Evolutionary conservation across 2,329 filamentous ascomycete genomes (phyloP).

Genomic region (Neofusicoccum sp.): DNA sequence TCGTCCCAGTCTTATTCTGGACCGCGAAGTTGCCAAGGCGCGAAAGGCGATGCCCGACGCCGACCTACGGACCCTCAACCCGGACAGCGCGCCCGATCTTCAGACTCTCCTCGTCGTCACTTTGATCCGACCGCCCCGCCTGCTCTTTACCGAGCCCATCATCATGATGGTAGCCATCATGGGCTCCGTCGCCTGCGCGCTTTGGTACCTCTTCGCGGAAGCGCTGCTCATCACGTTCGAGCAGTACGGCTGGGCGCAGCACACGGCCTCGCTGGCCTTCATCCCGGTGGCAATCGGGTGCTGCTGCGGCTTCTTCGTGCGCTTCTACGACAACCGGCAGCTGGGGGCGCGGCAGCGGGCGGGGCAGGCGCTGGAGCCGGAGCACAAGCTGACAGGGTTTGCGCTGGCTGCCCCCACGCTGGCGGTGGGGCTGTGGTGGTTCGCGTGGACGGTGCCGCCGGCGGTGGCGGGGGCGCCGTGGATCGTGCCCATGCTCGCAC

Average conservation of each 20-base stretch:
- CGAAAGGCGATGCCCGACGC: too few species aligned
- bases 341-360: neutral
- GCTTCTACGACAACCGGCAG: neutral
- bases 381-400: conserved; percentile 14
- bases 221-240: conserved; percentile 16
- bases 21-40: too few species aligned
- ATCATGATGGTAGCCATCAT: conserved; percentile 17
- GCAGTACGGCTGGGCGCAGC: neutral
- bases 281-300: conserved; percentile 11
- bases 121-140: conserved; percentile 6
- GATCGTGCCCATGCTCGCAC: conserved; percentile 8
- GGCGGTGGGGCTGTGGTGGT: conserved; percentile 10
- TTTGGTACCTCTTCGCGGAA: conserved; percentile 22
- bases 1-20: conserved; percentile 5
- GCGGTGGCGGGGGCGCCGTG: conserved; percentile 1
- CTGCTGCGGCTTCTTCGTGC: conserved; percentile 12
- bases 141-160: conserved; percentile 22
- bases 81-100: conserved; percentile 18
- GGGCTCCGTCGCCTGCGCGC: conserved; percentile 13
- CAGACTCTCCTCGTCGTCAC: conserved; percentile 1
- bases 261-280: conserved; percentile 13
- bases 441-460: conserved; percentile 20
- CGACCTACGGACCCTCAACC: conserved; percentile 9
- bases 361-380: neutral
- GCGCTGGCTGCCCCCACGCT: conserved; percentile 15